Conservation (phyloP, 2,329 filamentous ascomycete species). For the Cladorrhinum sp. region DNA sequence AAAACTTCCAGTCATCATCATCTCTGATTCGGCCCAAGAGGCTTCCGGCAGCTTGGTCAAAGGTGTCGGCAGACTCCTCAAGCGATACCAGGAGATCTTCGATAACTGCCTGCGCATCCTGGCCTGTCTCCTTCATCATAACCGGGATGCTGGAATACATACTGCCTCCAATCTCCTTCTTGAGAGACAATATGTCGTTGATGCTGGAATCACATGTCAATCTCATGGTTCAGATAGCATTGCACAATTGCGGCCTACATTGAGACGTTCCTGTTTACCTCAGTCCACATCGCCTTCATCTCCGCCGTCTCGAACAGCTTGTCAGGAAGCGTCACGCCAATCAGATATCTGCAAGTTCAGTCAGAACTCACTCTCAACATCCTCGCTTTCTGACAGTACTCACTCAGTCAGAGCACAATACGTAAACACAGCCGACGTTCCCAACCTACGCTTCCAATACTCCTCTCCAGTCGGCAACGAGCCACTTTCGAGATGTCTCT, state of each 20-base stretch:
- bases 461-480: background rate
- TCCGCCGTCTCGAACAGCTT: background rate
- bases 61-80: background rate
- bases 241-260: background rate
- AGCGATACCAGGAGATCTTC: background rate
- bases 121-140: slow-evolving; percentile 2
- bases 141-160: slow-evolving; percentile 9
- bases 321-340: background rate
- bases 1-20: background rate
- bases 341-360: background rate
- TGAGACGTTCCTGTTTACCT: background rate
- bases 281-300: background rate
- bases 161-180: slow-evolving; percentile 6
- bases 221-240: too few relatives aligned
- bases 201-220: too few relatives aligned
- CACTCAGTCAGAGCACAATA: slow-evolving; percentile 3
- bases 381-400: background rate
- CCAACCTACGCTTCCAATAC: slow-evolving; percentile 1
- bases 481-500: background rate
- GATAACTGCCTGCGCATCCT: slow-evolving; percentile 1
- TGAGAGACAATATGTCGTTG: slow-evolving; percentile 2
- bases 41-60: background rate
- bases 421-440: background rate
- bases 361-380: too few relatives aligned
- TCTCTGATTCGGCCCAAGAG: background rate